These are phyloP conservation scores for Lonicera japonica DNA, from an alignment of 129 eudicot species.

Conservation along the genomic window DNA sequence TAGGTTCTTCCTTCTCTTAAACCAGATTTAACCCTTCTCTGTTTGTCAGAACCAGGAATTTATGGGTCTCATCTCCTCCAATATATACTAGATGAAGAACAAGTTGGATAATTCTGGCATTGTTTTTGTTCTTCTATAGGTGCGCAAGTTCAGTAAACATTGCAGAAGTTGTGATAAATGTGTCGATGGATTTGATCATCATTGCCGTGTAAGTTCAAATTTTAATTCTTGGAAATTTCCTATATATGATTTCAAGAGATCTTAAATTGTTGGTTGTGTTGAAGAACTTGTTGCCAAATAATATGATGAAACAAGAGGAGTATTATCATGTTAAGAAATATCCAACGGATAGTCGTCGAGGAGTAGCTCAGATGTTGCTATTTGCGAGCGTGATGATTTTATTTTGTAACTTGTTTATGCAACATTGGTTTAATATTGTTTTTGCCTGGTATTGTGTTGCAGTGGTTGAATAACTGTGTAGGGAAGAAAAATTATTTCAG, in stretches of 20 bases:
- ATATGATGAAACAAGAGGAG: not conserved
- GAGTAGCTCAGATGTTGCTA: too few relatives aligned
- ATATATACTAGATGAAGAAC: too few relatives aligned
- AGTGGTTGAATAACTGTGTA: slow-evolving; percentile 97
- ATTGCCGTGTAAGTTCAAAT: slow-evolving; percentile 62
- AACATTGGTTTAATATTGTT: not conserved
- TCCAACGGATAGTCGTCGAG: not conserved
- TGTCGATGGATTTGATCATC: slow-evolving; percentile 97
- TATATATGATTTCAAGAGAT: not conserved
- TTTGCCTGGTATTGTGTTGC: slow-evolving; percentile 20
- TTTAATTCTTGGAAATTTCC: not conserved
- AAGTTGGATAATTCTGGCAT: not conserved
- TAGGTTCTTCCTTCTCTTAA: not conserved
- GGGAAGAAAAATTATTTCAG: slow-evolving; percentile 80
- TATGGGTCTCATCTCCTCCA: not conserved
- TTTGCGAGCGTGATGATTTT: too few relatives aligned
- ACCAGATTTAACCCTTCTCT: not conserved
- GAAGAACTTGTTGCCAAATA: too few relatives aligned
- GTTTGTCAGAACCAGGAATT: not conserved
- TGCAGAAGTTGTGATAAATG: slow-evolving; percentile 99
- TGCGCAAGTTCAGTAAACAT: slow-evolving; percentile 91
- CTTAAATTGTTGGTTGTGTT: not conserved
- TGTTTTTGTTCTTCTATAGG: slow-evolving; percentile 37
- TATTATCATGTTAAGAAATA: slow-evolving; percentile 2
- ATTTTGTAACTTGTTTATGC: too few relatives aligned